These are phyloP conservation scores for Pestalotiopsis sp. DNA, from an alignment of 2,329 filamentous ascomycete genomes.

Conservation along the genomic window DNA sequence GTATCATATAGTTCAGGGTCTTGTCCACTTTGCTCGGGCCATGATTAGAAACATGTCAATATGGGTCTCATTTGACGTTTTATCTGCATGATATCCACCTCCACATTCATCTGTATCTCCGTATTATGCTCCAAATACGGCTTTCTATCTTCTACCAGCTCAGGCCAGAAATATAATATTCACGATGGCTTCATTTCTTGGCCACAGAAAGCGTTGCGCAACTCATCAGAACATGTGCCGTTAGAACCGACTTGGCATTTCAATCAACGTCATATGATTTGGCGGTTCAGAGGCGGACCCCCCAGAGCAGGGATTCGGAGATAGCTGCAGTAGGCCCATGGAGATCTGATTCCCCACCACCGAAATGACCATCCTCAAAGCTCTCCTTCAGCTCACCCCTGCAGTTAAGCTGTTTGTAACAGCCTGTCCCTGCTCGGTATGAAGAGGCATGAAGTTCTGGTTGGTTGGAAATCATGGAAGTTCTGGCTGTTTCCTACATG, in stretches of 20 bases:
- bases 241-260: conserved; percentile 8
- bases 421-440: not conserved
- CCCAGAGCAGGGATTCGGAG: not conserved
- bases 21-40: not conserved
- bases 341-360: not conserved
- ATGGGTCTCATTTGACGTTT: not conserved
- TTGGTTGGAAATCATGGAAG: not conserved
- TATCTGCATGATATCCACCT: not conserved
- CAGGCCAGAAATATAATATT: not conserved
- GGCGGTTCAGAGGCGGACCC: not conserved
- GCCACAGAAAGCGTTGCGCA: not conserved
- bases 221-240: not conserved
- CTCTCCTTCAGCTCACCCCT: not conserved
- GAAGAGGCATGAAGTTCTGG: not conserved
- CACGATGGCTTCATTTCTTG: not conserved
- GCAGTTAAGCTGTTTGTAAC: not conserved
- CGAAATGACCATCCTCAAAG: not conserved
- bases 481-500: too few relatives aligned
- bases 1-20: not conserved
- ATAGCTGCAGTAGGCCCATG: not conserved
- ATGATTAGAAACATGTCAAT: not conserved
- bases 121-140: too few relatives aligned
- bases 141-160: too few relatives aligned
- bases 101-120: too few relatives aligned
- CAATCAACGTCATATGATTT: conserved; percentile 8